These are phyloP conservation scores for Microsporum ferrugineum DNA, from an alignment of 2,329 filamentous ascomycete species.

Conservation along the genomic window DNA sequence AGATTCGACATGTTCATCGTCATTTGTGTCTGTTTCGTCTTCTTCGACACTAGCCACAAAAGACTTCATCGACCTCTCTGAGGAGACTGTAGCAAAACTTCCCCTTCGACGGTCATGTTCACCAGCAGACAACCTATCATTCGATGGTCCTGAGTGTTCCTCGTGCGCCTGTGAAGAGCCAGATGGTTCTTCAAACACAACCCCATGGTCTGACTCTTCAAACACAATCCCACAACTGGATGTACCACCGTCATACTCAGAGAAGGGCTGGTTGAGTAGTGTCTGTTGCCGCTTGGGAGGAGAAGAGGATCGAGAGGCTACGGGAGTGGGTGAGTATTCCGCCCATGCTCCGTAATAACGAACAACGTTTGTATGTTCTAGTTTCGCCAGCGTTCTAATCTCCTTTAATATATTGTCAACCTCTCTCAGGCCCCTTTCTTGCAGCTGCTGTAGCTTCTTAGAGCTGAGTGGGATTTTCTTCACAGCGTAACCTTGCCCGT, in stretches of 20 bases:
- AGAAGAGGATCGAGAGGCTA: background rate
- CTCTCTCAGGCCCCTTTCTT: constrained; percentile 41
- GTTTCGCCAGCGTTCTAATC: constrained; percentile 48
- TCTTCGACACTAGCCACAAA: constrained; percentile 8
- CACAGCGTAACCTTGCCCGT: constrained; percentile 52
- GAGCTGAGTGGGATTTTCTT: constrained; percentile 53
- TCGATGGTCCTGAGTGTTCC: background rate
- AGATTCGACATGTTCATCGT: constrained; percentile 40
- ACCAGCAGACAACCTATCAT: background rate
- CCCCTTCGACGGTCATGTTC: background rate
- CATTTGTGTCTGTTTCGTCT: constrained; percentile 20
- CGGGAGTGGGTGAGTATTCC: constrained; percentile 31
- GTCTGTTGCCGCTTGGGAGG: constrained; percentile 3
- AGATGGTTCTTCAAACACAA: constrained; percentile 14
- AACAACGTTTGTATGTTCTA: constrained; percentile 56
- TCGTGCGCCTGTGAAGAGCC: background rate
- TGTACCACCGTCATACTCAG: constrained; percentile 15
- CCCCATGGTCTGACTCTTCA: constrained; percentile 26
- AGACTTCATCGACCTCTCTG: constrained; percentile 5
- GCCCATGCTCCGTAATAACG: constrained; percentile 56
- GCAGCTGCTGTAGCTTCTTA: constrained; percentile 41
- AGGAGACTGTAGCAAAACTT: constrained; percentile 13
- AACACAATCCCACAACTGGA: constrained; percentile 27
- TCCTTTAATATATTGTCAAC: constrained; percentile 49
- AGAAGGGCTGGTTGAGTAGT: constrained; percentile 11